Evolutionary conservation across 768 basidiomycete species (phyloP).

Genomic region (Boletus vinaceobasis): DNA sequence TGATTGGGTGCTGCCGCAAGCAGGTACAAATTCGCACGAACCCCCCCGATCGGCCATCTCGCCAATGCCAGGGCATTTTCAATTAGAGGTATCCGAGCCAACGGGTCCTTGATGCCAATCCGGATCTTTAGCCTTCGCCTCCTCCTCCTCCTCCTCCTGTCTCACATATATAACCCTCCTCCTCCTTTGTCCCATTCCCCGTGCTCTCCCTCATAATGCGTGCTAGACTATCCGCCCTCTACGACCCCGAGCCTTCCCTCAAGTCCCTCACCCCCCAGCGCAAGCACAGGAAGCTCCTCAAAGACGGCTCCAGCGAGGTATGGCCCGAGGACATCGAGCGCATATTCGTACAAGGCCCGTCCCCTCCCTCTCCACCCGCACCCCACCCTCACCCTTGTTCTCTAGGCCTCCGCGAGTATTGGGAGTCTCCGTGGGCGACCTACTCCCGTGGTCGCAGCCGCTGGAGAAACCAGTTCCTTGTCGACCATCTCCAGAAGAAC

Average conservation of each 20-base stretch:
- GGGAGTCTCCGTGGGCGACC: conserved; percentile 77
- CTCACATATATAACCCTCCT: conserved; percentile 35
- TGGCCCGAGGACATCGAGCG: conserved; percentile 80
- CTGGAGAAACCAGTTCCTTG: conserved; percentile 83
- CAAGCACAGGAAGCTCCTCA: conserved; percentile 81
- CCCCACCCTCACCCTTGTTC: conserved; percentile 1
- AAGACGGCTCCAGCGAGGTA: conserved; percentile 74
- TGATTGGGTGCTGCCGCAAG: conserved; percentile 1
- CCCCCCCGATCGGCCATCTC: conserved; percentile 29
- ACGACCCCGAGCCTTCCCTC: conserved; percentile 16
- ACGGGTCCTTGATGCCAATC: conserved; percentile 25
- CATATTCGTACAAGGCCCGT: conserved; percentile 69
- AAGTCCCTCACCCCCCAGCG: conserved; percentile 60
- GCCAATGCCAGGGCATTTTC: conserved; percentile 29
- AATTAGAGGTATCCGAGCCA: conserved; percentile 29
- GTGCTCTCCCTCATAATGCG: conserved; percentile 21
- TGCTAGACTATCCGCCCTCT: conserved; percentile 18
- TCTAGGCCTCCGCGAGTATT: conserved; percentile 70
- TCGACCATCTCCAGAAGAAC: conserved; percentile 69
- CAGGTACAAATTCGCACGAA: conserved; percentile 18
- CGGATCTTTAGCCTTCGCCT: conserved; percentile 49
- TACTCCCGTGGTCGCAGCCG: conserved; percentile 76
- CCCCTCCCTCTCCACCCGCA: neutral
- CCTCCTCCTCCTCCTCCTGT: conserved; percentile 20
- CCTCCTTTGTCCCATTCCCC: conserved; percentile 1